A percentile compares a stretch with the other conserved stretches of the same genome.
Evolutionary conservation across 805 yeast genomes (phyloP).

Genomic region (Schizosaccharomyces osmophilus): DNA sequence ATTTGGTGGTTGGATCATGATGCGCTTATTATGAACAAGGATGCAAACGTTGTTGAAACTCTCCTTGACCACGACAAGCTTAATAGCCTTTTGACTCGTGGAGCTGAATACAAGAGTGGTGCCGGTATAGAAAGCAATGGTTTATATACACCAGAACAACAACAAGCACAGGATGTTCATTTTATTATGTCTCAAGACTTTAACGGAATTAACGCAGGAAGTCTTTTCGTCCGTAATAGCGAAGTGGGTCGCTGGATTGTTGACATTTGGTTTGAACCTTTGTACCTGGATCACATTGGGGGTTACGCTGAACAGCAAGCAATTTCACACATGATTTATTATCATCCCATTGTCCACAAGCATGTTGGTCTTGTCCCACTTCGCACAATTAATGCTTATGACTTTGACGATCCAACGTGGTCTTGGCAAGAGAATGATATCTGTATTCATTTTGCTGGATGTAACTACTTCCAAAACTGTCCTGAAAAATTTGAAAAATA

Average conservation of each 20-base stretch:
- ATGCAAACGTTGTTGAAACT: slow-evolving; percentile 11
- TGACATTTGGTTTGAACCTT: slow-evolving; percentile 76
- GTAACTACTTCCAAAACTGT: slow-evolving; percentile 5
- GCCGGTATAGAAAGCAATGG: slow-evolving; percentile 6
- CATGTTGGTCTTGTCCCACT: slow-evolving; percentile 8
- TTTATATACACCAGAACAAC: slow-evolving; percentile 4
- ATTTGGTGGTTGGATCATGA: slow-evolving; percentile 19
- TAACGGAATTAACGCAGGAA: slow-evolving; percentile 67
- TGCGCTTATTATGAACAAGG: slow-evolving; percentile 14
- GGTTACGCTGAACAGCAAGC: slow-evolving; percentile 76
- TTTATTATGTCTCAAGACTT: slow-evolving; percentile 61
- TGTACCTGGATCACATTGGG: slow-evolving; percentile 58
- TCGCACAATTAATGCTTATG: slow-evolving; percentile 8
- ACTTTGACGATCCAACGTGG: slow-evolving; percentile 5
- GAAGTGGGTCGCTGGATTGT: slow-evolving; percentile 47
- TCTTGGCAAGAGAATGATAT: slow-evolving; percentile 7
- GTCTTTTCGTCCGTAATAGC: slow-evolving; percentile 44
- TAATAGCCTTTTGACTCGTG: slow-evolving; percentile 9
- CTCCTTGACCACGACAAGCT: slow-evolving; percentile 12
- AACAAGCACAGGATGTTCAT: slow-evolving; percentile 19
- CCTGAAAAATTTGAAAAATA: background rate
- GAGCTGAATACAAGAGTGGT: slow-evolving; percentile 3
- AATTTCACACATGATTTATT: slow-evolving; percentile 27
- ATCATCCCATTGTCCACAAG: slow-evolving; percentile 5
- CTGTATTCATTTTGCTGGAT: slow-evolving; percentile 10